Base-by-base conservation (phyloP, 352 stramenopile genomes). In the Phytophthora hybrid region DNA sequence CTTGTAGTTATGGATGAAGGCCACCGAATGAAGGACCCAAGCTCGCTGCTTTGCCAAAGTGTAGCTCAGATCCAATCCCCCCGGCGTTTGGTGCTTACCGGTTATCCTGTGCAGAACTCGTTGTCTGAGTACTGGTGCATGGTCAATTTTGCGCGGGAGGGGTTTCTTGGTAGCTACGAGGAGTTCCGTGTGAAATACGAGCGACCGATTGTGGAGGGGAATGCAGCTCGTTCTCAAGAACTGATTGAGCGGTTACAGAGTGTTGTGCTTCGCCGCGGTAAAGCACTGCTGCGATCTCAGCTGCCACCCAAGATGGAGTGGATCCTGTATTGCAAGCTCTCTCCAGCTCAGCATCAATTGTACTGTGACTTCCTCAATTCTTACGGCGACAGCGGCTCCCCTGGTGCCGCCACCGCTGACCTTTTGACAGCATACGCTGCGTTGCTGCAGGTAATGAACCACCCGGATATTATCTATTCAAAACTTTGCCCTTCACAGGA, bases 21-120 rank as follows among this genome's bases (percentile, higher is more conserved):
- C 13, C 92, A 97, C 62, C 84, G 91, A 5, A 88, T 97, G 77
- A 95, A 95, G 46, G 88, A 97, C 32, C 88, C 89, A 63, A 93
- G 83, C 59, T 97, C 91, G 32, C 70, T 97, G 58, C 76, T 97
- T 31, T 93, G 91, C 51, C 85, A 96, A 62, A 94, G 84, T 37
- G 81, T 97, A 32, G 80, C 77, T 46, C 84, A 93, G 51, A 90
- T 97, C 59, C 66, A 84, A 53, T 93, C 89, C 21, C 91, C 84
- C 56, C 78, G 87, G 29, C 85, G 96, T 6, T 69, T 99, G 10
- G 85, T 99, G 16, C 81, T 99, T 8, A 99, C 95, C 16, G 97
- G 97, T 4, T 98, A 98, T 41, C 97, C 97, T 2, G 90, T 99
- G 52, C 91, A 99, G 66, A 99, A 99, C 73, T 98, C 97, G 60